Evolutionary conservation across 305 asterid genomes (phyloP), one percentile per base, ranked within the genome.

Genomic region (Stenogyne calaminthoides): DNA sequence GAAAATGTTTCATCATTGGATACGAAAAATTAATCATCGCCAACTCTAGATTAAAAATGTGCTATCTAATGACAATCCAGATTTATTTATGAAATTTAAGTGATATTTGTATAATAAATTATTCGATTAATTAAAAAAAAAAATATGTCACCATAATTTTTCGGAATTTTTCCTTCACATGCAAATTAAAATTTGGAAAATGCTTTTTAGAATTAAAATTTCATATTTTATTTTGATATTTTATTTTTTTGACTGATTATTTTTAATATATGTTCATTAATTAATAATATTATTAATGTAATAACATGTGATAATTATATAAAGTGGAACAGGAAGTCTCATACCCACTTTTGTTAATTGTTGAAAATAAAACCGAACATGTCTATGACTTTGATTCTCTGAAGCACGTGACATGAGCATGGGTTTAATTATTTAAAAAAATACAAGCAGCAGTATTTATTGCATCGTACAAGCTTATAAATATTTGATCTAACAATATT

Each of bases 401-500:
- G 16, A 58, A 58, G 64, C 66, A 55, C 60, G 60, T 55, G 60
- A 60, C 25, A 60, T 14, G 0, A 32, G 22, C 1, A 60, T 60
- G 46, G 20, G 18, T 60, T 60, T 60, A 60, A 32, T 32, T 60
- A n/a, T 32, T 29, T 32, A 32, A 32, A 32, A 32, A 27, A 27
- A n/a, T n/a, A 25, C 66, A 60, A 18, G 32, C 16, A 64, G 25
- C 55, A 6, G 25, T 20, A 19, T 64, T 42, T 64, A 64, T 64
- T 64, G 70, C 70, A 64, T 20, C 27, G 22, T 60, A 36, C 52
- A 37, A 19, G 8, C 65, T 42, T 40, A 64, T 64, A 64, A 64
- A 64, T 64, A 42, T 64, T 64, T 64, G 56, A 42, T 42, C 70
- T 64, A 40, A 64, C 70, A 42, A 64, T 9, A 64, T 19, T 42